Percentiles rank a stretch among this genome's conserved stretches.
Conservation (phyloP, 139 green algal genomes). For the Chlorella vulgaris region DNA sequence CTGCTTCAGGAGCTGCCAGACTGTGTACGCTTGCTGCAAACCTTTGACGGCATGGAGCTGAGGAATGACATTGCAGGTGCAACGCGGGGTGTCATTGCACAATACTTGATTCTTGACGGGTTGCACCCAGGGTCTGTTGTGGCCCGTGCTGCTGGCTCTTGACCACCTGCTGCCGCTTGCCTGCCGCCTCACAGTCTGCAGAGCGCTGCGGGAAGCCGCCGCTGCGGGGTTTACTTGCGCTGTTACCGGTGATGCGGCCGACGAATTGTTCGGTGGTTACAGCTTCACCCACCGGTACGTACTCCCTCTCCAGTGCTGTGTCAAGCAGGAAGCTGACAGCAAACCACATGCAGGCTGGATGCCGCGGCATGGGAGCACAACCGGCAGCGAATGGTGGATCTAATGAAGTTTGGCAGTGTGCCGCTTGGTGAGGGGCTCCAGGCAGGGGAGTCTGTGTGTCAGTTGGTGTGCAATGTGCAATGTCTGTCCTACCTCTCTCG, state of each 20-base stretch:
- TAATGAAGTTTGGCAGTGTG: constrained; percentile 28
- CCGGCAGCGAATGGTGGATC: background rate
- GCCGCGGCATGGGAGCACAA: constrained; percentile 14
- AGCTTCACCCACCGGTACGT: constrained; percentile 27
- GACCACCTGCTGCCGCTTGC: too few relatives aligned
- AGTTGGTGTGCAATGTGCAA: too few relatives aligned
- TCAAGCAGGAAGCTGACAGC: too few relatives aligned
- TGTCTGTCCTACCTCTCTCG: too few relatives aligned
- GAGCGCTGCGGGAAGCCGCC: constrained; percentile 37
- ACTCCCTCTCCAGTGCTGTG: too few relatives aligned
- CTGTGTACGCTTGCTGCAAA: constrained; percentile 26
- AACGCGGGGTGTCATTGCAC: background rate
- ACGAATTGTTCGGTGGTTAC: constrained; percentile 54
- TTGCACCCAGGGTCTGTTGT: too few relatives aligned
- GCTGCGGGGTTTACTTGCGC: constrained; percentile 40
- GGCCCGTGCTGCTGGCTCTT: too few relatives aligned
- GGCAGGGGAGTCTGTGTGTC: background rate
- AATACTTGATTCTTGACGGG: too few relatives aligned
- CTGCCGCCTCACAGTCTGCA: constrained; percentile 33
- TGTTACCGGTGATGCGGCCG: constrained; percentile 44
- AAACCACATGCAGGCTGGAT: too few relatives aligned
- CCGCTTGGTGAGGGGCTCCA: constrained; percentile 24
- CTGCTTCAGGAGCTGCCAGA: constrained; percentile 6
- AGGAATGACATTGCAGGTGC: constrained; percentile 10
- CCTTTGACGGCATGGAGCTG: constrained; percentile 21